Conservation (phyloP, 208 protist species). For the Leishmania amazonensis region DNA sequence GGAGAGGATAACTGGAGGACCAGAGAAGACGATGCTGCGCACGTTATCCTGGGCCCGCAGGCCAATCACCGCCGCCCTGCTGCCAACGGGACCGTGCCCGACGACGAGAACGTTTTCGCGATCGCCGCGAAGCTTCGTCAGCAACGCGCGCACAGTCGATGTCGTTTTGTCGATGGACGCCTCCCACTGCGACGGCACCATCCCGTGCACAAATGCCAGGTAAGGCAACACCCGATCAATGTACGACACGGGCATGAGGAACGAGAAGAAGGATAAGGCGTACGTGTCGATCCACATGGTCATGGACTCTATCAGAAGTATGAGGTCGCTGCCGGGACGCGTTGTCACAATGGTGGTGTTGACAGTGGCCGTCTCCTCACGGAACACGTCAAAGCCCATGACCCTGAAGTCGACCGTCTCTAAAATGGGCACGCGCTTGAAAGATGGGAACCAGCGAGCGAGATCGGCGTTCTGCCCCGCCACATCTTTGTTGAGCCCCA, state of each 20-base stretch:
- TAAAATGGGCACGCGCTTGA: constrained; percentile 14
- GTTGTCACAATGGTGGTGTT: constrained; percentile 53
- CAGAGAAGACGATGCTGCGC: constrained; percentile 38
- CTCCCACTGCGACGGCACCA: constrained; percentile 50
- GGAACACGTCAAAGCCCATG: constrained; percentile 44
- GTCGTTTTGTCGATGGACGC: constrained; percentile 17
- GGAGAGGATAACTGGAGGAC: constrained; percentile 21
- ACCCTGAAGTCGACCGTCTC: constrained; percentile 14
- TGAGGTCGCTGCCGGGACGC: constrained; percentile 32
- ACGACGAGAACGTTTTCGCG: constrained; percentile 37
- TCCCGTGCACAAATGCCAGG: constrained; percentile 39
- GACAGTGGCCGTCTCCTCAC: constrained; percentile 4
- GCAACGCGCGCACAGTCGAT: background rate
- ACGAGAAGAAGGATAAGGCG: constrained; percentile 48
- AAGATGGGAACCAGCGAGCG: constrained; percentile 56
- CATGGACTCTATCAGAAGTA: constrained; percentile 49
- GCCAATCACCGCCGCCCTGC: constrained; percentile 25
- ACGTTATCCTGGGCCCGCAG: constrained; percentile 17
- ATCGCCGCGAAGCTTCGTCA: background rate
- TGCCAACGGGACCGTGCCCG: constrained; percentile 29
- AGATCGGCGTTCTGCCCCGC: constrained; percentile 42
- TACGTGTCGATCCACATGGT: constrained; percentile 63
- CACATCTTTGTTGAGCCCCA: constrained; percentile 43
- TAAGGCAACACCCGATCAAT: constrained; percentile 37
- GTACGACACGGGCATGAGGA: constrained; percentile 52